Percentiles rank a stretch among this genome's conserved stretches.
phyloP scores from a whole-genome alignment of 306 rosid genomes.

The Vicia faba region DNA sequence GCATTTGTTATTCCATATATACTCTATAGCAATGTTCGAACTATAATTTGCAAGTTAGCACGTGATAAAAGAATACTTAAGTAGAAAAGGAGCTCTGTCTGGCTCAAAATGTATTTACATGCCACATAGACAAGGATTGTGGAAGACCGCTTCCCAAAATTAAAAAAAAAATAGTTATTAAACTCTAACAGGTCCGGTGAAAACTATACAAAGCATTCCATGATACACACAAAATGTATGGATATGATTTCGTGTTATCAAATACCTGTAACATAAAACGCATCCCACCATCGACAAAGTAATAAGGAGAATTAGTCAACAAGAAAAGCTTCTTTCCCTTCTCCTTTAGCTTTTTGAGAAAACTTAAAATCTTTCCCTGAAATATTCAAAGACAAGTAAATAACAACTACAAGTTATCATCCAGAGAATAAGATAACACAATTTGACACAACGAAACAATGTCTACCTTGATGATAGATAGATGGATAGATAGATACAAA shows the following conservation, averaged over 20 bases:
- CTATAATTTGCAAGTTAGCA: constrained; percentile 24
- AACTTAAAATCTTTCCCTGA: constrained; percentile 69
- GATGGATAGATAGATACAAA: not conserved
- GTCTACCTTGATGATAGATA: constrained; percentile 9
- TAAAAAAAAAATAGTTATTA: not conserved
- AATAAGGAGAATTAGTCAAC: constrained; percentile 90
- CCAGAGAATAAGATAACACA: constrained; percentile 28
- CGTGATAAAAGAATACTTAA: constrained; percentile 2
- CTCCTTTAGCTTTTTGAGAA: constrained; percentile 85
- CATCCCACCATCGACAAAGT: constrained; percentile 98
- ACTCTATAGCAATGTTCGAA: constrained; percentile 9
- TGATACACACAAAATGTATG: constrained; percentile 15
- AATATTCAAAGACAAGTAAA: constrained; percentile 38
- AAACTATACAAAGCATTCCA: constrained; percentile 16
- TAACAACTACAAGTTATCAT: constrained; percentile 27
- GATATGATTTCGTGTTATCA: constrained; percentile 27
- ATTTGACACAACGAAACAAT: constrained; percentile 24
- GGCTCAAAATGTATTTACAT: constrained; percentile 4
- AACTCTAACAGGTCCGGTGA: constrained; percentile 13
- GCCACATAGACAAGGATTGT: constrained; percentile 11
- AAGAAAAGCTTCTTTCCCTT: constrained; percentile 92
- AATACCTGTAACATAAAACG: constrained; percentile 85
- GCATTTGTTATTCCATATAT: constrained; percentile 21
- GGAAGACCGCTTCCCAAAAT: constrained; percentile 6
- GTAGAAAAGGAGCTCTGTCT: constrained; percentile 22